These are phyloP conservation scores for Fusarium siculi DNA, from an alignment of 2,329 filamentous ascomycete genomes.

Conservation along the genomic window DNA sequence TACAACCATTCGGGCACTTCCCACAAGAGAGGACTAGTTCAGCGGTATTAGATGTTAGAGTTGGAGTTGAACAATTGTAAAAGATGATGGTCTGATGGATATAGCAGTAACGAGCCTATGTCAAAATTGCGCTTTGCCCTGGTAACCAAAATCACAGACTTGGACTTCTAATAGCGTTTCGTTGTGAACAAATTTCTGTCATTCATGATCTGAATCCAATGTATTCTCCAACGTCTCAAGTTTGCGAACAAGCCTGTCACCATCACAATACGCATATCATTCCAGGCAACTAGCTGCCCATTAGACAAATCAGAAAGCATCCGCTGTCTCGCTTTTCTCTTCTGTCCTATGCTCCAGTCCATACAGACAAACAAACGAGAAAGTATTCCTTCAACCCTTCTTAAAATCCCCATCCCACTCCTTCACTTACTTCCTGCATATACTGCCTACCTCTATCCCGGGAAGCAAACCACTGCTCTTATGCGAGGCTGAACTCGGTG, in stretches of 20 bases:
- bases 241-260: neutral
- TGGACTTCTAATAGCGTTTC: neutral
- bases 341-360: slow-evolving; percentile 12
- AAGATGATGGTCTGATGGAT: slow-evolving; percentile 28
- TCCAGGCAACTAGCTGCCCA: slow-evolving; percentile 12
- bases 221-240: neutral
- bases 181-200: neutral
- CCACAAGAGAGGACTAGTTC: slow-evolving; percentile 6
- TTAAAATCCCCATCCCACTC: neutral
- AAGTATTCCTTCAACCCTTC: neutral
- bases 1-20: slow-evolving; percentile 3
- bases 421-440: neutral
- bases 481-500: slow-evolving; percentile 79
- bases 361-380: slow-evolving; percentile 1
- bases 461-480: slow-evolving; percentile 5
- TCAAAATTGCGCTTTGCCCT: neutral
- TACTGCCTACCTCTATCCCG: neutral
- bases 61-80: slow-evolving; percentile 36
- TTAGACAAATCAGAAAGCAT: slow-evolving; percentile 29
- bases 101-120: neutral
- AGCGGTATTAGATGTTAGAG: slow-evolving; percentile 35
- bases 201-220: neutral
- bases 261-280: neutral
- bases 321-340: slow-evolving; percentile 33
- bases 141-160: neutral